A percentile compares a stretch with the other conserved stretches of the same genome.
phyloP scores from a whole-genome alignment of 2,329 filamentous ascomycete species.

The Cryoendolithus antarcticus region DNA sequence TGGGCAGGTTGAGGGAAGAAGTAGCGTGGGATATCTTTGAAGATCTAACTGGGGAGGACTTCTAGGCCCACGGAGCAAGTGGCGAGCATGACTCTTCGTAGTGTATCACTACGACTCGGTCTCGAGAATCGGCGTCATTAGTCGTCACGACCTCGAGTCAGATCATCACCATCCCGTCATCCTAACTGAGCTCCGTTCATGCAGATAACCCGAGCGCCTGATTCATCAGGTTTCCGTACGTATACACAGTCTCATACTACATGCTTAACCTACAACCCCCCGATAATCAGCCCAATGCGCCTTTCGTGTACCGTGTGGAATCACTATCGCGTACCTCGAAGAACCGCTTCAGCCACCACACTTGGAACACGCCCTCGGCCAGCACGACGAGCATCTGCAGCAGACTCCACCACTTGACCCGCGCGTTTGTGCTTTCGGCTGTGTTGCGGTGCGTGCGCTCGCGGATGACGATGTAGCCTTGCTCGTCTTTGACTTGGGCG shows the following conservation, averaged over 20 bases:
- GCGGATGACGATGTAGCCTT: slow-evolving; percentile 88
- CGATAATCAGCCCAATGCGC: slow-evolving; percentile 17
- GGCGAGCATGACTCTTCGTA: no score
- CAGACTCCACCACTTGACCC: slow-evolving; percentile 99
- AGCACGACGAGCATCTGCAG: slow-evolving; percentile 85
- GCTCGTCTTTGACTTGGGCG: slow-evolving; percentile 90
- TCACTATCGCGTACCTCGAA: slow-evolving; percentile 21
- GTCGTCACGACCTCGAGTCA: no score
- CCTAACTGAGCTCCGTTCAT: no score
- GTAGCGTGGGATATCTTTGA: slow-evolving; percentile 19
- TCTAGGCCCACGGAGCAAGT: background rate
- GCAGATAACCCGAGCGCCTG: no score
- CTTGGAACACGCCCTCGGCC: slow-evolving; percentile 91
- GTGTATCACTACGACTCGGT: no score
- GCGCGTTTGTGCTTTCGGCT: slow-evolving; percentile 90
- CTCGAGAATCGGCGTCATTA: no score
- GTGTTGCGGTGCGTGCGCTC: slow-evolving; percentile 97
- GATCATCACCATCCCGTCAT: no score
- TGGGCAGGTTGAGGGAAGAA: slow-evolving; percentile 12
- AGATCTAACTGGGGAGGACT: slow-evolving; percentile 16
- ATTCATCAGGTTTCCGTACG: no score
- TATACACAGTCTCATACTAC: slow-evolving; percentile 18
- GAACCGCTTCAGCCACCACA: slow-evolving; percentile 98
- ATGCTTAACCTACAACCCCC: slow-evolving; percentile 25
- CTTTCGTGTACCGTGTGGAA: slow-evolving; percentile 17